These are phyloP conservation scores for Podospora appendiculata DNA, from an alignment of 495 filamentous ascomycete species.

Conservation along the genomic window DNA sequence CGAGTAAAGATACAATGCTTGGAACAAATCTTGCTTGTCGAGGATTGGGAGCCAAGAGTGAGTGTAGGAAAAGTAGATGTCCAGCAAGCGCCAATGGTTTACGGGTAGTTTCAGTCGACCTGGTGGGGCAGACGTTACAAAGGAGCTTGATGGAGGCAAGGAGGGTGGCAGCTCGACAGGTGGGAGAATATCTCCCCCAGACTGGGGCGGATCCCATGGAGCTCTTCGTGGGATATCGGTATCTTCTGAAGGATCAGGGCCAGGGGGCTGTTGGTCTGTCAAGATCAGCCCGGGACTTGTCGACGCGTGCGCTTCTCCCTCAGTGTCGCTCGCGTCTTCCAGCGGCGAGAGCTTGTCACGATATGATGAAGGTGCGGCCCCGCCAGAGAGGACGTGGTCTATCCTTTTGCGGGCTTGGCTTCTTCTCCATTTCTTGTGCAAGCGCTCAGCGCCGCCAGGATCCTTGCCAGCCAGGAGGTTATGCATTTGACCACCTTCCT, in stretches of 20 bases:
- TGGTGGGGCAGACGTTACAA: background rate
- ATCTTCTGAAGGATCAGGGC: too few species aligned
- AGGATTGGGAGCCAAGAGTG: conserved; percentile 67
- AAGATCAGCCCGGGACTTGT: too few species aligned
- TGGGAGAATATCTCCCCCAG: too few species aligned
- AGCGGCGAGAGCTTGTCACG: conserved; percentile 24
- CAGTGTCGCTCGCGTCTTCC: conserved; percentile 28
- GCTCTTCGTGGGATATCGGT: too few species aligned
- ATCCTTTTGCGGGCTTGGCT: conserved; percentile 46
- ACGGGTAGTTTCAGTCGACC: conserved; percentile 41
- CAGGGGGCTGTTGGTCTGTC: too few species aligned
- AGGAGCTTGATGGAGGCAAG: too few species aligned
- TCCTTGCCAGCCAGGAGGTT: conserved; percentile 37
- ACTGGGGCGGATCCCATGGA: too few species aligned
- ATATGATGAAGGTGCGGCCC: conserved; percentile 18
- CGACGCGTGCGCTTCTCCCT: conserved; percentile 12
- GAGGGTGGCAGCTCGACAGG: too few species aligned
- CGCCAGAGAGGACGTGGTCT: conserved; percentile 45
- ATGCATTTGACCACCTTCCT: conserved; percentile 14
- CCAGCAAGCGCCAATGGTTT: conserved; percentile 57
- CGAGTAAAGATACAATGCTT: conserved; percentile 35
- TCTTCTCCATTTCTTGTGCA: conserved; percentile 52
- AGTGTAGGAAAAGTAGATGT: conserved; percentile 66
- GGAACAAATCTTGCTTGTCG: conserved; percentile 58
- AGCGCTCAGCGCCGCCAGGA: conserved; percentile 39